Conservation (phyloP, 1,284 basidiomycete species). For the Marasmius sp. region DNA sequence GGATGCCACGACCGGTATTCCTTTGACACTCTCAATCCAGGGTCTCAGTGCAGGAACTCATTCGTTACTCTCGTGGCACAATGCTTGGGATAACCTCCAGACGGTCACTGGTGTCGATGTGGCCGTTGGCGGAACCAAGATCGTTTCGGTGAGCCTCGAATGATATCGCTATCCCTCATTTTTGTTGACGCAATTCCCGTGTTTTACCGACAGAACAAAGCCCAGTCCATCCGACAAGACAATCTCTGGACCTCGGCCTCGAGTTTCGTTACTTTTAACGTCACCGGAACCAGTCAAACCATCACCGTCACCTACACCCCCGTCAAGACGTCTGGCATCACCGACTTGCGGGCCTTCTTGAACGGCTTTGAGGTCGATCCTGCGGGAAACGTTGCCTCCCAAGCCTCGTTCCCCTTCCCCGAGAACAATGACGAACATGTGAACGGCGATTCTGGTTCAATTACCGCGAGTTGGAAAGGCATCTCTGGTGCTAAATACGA, state of each 20-base stretch:
- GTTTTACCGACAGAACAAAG: not conserved
- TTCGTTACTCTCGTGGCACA: not conserved
- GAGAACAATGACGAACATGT: constrained; percentile 1
- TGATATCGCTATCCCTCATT: not conserved
- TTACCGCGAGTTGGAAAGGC: not conserved
- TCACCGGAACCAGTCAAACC: not conserved
- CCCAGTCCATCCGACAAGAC: constrained; percentile 5
- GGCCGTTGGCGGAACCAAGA: not conserved
- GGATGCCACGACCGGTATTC: not conserved
- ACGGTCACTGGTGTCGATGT: not conserved
- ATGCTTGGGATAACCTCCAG: not conserved
- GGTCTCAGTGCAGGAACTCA: not conserved
- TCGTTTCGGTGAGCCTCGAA: not conserved
- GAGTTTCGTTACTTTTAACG: constrained; percentile 5
- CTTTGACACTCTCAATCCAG: not conserved
- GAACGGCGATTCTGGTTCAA: not conserved
- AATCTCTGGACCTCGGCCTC: constrained; percentile 4
- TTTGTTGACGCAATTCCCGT: not conserved
- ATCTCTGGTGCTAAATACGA: not conserved
- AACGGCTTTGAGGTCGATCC: constrained; percentile 8
- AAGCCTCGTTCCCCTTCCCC: constrained; percentile 2
- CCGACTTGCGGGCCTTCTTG: constrained; percentile 5
- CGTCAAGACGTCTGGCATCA: not conserved
- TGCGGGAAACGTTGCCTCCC: not conserved
- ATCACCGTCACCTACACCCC: constrained; percentile 3